Percentiles rank a stretch among this genome's conserved stretches.
These are phyloP conservation scores for Brassica rapa DNA, from an alignment of 345 rosid species.

Conservation along the genomic window DNA sequence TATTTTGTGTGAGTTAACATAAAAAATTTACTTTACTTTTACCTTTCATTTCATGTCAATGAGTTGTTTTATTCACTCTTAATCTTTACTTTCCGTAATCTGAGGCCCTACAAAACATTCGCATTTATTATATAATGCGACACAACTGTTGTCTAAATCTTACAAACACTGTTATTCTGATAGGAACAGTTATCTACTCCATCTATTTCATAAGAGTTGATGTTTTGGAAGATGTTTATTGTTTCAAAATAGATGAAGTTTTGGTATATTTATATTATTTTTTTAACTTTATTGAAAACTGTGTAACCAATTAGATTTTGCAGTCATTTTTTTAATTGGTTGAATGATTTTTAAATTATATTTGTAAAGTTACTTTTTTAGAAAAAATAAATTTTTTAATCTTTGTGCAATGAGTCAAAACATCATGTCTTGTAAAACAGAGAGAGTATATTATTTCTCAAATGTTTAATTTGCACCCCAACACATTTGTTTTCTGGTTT, in stretches of 20 bases:
- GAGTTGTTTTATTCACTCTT: background rate
- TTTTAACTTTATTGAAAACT: no score
- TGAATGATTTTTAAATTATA: no score
- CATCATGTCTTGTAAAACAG: no score
- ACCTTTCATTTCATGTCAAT: background rate
- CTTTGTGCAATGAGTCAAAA: no score
- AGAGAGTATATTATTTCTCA: background rate
- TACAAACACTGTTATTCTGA: constrained; percentile 1
- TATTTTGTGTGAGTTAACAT: background rate
- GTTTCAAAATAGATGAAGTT: no score
- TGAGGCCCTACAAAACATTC: constrained; percentile 11
- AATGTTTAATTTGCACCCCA: background rate
- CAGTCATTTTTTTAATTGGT: no score
- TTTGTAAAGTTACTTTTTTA: no score
- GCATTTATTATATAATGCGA: constrained; percentile 17
- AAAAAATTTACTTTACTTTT: background rate
- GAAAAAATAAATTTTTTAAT: no score
- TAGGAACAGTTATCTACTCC: background rate
- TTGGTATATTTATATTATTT: no score
- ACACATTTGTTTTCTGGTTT: background rate
- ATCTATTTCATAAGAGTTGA: no score
- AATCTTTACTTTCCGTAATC: background rate
- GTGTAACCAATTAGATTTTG: no score
- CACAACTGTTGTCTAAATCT: background rate
- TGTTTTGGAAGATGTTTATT: no score